Percentiles rank a stretch among this genome's conserved stretches.
These are phyloP conservation scores for Grifola frondosa DNA, from an alignment of 1,284 basidiomycete species.

Conservation along the genomic window DNA sequence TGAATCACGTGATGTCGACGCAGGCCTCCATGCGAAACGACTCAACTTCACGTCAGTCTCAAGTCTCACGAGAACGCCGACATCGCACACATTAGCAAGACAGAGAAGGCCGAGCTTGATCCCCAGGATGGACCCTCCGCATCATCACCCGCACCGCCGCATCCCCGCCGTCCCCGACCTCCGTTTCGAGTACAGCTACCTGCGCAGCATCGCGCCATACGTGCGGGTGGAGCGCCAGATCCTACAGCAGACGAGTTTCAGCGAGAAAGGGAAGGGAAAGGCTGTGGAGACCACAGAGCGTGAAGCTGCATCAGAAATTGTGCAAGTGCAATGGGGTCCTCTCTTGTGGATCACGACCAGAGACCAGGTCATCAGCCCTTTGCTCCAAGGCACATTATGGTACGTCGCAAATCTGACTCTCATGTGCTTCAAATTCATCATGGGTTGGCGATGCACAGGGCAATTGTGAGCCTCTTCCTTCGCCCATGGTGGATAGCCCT, in stretches of 20 bases:
- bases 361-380: constrained; percentile 68
- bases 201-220: constrained; percentile 57
- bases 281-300: constrained; percentile 16
- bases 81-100: constrained; percentile 12
- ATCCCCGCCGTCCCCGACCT: constrained; percentile 50
- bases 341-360: constrained; percentile 62
- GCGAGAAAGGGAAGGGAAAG: constrained; percentile 33
- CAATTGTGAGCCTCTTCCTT: constrained; percentile 25
- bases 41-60: constrained; percentile 12
- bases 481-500: constrained; percentile 17
- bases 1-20: neutral
- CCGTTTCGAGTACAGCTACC: constrained; percentile 69
- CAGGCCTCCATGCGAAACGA: neutral
- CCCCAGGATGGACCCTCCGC: constrained; percentile 8
- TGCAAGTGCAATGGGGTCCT: constrained; percentile 56
- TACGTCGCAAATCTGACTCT: constrained; percentile 30
- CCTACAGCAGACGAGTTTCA: constrained; percentile 13
- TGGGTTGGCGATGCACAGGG: constrained; percentile 18
- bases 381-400: constrained; percentile 73
- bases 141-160: constrained; percentile 14
- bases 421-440: neutral
- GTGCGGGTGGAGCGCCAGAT: constrained; percentile 40
- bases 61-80: constrained; percentile 17
- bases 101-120: constrained; percentile 14
- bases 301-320: constrained; percentile 23